Base-by-base conservation (phyloP, 108 stramenopile genomes). In the Nannochloropsis oceanica region DNA sequence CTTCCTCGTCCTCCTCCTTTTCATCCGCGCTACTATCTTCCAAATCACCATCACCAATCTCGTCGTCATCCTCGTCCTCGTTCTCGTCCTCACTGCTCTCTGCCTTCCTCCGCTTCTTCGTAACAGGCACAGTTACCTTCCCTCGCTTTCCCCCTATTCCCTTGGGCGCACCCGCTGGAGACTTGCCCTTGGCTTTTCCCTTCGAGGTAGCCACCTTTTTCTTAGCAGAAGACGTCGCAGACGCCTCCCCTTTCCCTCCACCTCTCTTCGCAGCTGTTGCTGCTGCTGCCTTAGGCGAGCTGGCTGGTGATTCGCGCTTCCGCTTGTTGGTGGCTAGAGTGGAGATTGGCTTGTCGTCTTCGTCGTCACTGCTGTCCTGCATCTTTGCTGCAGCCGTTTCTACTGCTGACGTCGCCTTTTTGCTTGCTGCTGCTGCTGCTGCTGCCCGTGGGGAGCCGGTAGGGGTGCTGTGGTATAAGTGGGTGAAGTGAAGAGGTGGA, bases 11-110 rank as follows among this genome's bases (percentile, higher is more conserved):
- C 8, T 81, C 22, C n/a, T 18, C 26, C 81, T 34, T 3, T 2
- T 8, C 81, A 26, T 81, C 24, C 81, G 2, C 81, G 27, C 42
- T 81, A 3, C 27, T 20, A 26, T 81, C 42, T 8, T 26, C 42
- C 22, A 81, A 24, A 43, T 42, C 27, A 80, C 24, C 24, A 0
- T 11, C 13, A 12, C 26, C 44, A 50, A 44, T 46, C 24, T 86
- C 82, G 27, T 86, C 86, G 25, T 85, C 86, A 18, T 86, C 82
- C 1, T 81, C 84, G 79, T 84, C 80, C 43, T 80, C 44, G 25
- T 81, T n/a, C n/a, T n/a, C 86, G 26, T 86, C 86, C 11, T 86
- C 82, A 0, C 50, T 80, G 79, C 80, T 44, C 43, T 80, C 83
- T 11, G 2, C 44, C 11, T 12, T 34, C n/a, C 44, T 80, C 80